Evolutionary conservation across 1,284 basidiomycete species (phyloP), one percentile per base, ranked within the genome.

Genomic region (Austroboletus novae-zelandiae): DNA sequence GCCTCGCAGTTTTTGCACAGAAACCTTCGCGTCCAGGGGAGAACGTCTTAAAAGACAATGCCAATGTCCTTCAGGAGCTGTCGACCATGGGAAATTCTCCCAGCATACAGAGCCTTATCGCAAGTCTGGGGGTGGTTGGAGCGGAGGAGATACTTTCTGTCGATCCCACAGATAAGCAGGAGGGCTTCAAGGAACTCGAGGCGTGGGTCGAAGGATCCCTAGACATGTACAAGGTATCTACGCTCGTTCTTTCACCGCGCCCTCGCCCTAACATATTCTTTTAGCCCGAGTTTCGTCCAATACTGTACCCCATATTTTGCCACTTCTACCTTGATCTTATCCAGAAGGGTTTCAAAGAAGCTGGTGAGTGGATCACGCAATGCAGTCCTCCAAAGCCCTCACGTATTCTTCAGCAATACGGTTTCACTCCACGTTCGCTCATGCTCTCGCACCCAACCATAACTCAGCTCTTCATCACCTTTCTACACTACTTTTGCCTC

Each of bases 261-360:
- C 5, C 25, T 53, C 48, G 29, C 43, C 43, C 54, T 57, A 42
- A 48, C n/a, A 11, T 34, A 9, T 42, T 39, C 37, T 32, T 30
- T 5, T 64, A 94, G 91, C 92, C 94, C 52, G 95, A 99, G 70
- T 89, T 99, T 58, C 77, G 90, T 54, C 92, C 94, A 34, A 86
- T 99, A 32, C 74, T 98, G 15, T 95, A 95, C 63, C 97, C 97
- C 5, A 89, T 99, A 55, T 99, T 98, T 67, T 93, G 91, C 39
- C 94, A 99, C 71, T 97, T 97, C 63, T 98, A 96, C 70, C 78
- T 99, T 32, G 95, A 98, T 67, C 79, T 99, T 43, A 86, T 98
- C 48, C 86, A 94, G 61, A 85, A 89, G 55, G 94, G 92, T 5
- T 93, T 91, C 69, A 88, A 90, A 59, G 89, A 93, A 59, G 90